Base-by-base conservation (phyloP, 768 basidiomycete genomes). In the Lactarius psammicola region DNA sequence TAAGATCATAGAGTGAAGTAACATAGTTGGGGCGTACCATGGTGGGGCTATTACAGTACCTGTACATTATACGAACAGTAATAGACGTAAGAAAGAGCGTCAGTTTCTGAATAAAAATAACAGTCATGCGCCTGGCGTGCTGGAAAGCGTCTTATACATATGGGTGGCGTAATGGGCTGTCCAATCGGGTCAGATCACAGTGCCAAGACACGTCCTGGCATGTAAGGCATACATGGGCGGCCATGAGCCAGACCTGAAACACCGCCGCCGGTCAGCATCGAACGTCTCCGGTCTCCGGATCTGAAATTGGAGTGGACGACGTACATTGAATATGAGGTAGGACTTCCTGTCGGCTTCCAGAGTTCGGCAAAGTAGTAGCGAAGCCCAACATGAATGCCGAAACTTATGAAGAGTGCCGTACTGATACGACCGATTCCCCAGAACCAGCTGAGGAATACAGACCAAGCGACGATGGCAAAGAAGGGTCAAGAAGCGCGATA, bases 301-400 rank as follows among this genome's bases (percentile, higher is more conserved):
- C 4, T 15, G 49, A 13, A 51, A 26, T 51, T 23, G 61, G 36
- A 51, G 58, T 49, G 56, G 53, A 72, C n/a, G n/a, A n/a, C 72
- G 65, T 46, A 73, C 72, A 30, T 71, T 72, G 42, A 72, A 71
- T 44, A 73, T 56, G 11, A 61, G 44, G 54, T 73, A 73, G 7
- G 72, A 67, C 4, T 30, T 56, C 59, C 59, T 67, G 60, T 73
- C 72, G 18, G 59, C 65, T 23, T 51, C 57, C 23, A 56, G 20
- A 20, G 68, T 59, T 38, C 71, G 66, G 53, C 59, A 62, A 33
- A 31, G 36, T 63, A 68, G 63, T 66, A 71, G 23, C 70, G 69
- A n/a, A 57, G 51, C 26, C 70, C 72, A 26, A 73, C 68, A 53
- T 67, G 53, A 20, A 62, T 31, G 20, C 72, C 72, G 26, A 72